Percentiles rank a stretch among this genome's conserved stretches.
These are phyloP conservation scores for Leptomonas pyrrhocoris DNA, from an alignment of 208 protist genomes.

Conservation along the genomic window DNA sequence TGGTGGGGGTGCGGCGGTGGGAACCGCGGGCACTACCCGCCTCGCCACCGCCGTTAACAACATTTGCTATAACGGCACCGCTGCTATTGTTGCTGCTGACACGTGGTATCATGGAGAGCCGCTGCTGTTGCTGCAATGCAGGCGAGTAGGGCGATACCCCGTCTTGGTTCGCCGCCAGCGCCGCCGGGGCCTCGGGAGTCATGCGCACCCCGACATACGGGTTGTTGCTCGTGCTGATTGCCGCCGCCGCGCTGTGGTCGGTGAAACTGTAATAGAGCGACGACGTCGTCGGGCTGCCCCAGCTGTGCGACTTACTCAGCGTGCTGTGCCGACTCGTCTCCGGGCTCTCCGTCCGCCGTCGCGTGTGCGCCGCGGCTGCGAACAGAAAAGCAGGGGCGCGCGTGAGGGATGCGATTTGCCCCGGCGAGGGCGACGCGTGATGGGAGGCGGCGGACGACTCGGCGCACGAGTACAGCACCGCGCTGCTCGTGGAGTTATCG, in stretches of 20 bases:
- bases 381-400: conserved; percentile 1
- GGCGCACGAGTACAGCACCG: conserved; percentile 12
- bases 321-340: background rate
- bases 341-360: conserved; percentile 5
- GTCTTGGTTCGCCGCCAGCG: background rate
- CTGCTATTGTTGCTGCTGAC: background rate
- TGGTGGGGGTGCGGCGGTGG: background rate
- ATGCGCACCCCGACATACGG: conserved; percentile 23
- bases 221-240: conserved; percentile 29
- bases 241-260: conserved; percentile 9
- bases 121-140: conserved; percentile 1
- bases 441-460: conserved; percentile 3
- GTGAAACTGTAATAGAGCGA: conserved; percentile 20
- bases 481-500: conserved; percentile 5
- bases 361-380: background rate
- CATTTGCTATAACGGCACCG: too few species aligned
- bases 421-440: background rate
- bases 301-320: background rate
- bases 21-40: background rate
- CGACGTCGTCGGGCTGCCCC: conserved; percentile 8
- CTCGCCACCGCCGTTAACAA: too few species aligned
- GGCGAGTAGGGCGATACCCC: conserved; percentile 8
- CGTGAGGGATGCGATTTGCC: background rate
- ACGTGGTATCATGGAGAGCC: background rate
- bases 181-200: conserved; percentile 10